Percentiles rank a stretch among this genome's conserved stretches.
Evolutionary conservation across 2,329 filamentous ascomycete genomes (phyloP).

Genomic region (Aspergillus transmontanensis): DNA sequence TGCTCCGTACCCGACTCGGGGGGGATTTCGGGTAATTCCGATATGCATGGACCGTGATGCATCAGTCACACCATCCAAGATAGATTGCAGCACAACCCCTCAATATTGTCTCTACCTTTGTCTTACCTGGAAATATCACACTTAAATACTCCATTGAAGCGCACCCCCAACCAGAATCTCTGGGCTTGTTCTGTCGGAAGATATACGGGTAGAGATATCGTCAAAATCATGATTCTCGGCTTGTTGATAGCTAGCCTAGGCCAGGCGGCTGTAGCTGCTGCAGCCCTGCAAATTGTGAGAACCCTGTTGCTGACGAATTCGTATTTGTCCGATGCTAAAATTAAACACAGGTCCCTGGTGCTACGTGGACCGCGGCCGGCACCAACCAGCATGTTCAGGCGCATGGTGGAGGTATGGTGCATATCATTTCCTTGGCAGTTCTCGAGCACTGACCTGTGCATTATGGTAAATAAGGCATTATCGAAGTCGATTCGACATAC

Average conservation of each 20-base stretch:
- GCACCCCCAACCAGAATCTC: not conserved
- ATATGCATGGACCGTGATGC: not conserved
- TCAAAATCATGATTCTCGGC: not conserved
- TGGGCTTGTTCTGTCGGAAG: not conserved
- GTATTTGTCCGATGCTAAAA: not conserved
- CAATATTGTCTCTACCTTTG: not conserved
- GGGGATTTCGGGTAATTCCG: not conserved
- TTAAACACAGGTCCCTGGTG: conserved; percentile 40
- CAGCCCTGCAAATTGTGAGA: conserved; percentile 14
- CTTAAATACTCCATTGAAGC: not conserved
- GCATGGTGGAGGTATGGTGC: conserved; percentile 58
- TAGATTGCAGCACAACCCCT: not conserved
- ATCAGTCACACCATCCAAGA: not conserved
- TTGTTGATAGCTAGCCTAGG: not conserved
- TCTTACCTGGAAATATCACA: not conserved
- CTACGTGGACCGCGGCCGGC: conserved; percentile 49
- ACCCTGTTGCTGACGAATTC: fast-evolving
- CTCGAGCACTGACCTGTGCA: not conserved
- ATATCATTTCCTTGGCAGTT: not conserved
- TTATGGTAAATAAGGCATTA: conserved; percentile 37
- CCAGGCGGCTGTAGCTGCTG: not conserved
- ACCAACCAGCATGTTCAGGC: conserved; percentile 64
- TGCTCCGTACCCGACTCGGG: not conserved
- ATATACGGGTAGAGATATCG: not conserved
- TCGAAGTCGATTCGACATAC: conserved; percentile 60